Base-by-base conservation (phyloP, 306 rosid species). In the Castanopsis chinensis region DNA sequence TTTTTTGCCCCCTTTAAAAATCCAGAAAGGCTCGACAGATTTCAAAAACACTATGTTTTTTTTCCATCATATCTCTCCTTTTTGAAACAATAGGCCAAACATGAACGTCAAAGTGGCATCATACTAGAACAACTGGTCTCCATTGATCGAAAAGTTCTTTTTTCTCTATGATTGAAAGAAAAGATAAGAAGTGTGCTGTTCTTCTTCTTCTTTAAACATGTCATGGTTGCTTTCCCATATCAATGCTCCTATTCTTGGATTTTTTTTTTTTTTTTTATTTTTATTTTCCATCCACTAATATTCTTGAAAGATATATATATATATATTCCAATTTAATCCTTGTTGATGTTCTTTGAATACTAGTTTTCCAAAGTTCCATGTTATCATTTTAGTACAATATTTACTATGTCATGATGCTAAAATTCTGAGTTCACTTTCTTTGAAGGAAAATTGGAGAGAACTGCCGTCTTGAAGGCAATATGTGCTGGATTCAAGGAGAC, bases 401-500 rank as follows among this genome's bases (percentile, higher is more conserved):
- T 8, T 52, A 45, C 10, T 58, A 13, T 63, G 27, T 45, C 73
- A 63, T 27, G 67, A 72, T 63, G 76, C 74, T 86, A 57, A 89
- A 74, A 45, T 53, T 82, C 54, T 76, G 70, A 37, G 6, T 72
- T 76, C 81, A 27, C 73, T 70, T 78, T 68, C 30, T 80, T 57
- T 73, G 77, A 82, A 94, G 99, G 99, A 81, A 90, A 93, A 91
- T 79, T 95, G 92, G 97, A 88, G 76, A 89, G 99, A 86, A 87
- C 86, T 71, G 41, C 93, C 41, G 88, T 95, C 75, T 82, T 93
- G 57, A 93, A 90, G 86, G 99, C 98, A 8, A 9, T 95, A 79
- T 95, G 99, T 76, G 72, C 98, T 33, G 99, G 98, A 85, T 95
- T 95, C 80, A 87, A 93, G 87, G 97, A 93, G 85, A 84, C 85